A percentile compares a stretch with the other conserved stretches of the same genome.
phyloP scores from a whole-genome alignment of 2,329 filamentous ascomycete species.

The Beauveria asiatica region DNA sequence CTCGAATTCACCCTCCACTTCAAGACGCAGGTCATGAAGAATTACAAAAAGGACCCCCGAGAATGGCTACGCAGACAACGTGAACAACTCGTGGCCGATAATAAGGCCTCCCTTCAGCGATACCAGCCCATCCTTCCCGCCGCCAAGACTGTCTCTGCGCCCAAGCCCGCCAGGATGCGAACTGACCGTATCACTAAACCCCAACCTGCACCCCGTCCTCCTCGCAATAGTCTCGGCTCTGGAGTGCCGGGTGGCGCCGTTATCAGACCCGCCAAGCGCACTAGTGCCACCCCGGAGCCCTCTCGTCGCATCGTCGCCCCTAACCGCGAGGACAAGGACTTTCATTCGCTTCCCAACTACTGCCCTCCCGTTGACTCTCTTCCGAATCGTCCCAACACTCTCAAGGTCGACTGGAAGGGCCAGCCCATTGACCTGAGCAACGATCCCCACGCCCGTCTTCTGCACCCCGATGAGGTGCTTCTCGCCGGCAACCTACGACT shows the following conservation, averaged over 20 bases:
- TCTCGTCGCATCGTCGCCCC: conserved; percentile 47
- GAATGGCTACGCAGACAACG: conserved; percentile 44
- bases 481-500: conserved; percentile 74
- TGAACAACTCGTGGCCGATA: conserved; percentile 38
- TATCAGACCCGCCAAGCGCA: conserved; percentile 24
- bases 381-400: conserved; percentile 55
- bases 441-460: conserved; percentile 59
- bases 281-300: conserved; percentile 42
- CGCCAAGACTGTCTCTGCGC: conserved; percentile 27
- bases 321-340: conserved; percentile 78
- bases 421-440: conserved; percentile 65
- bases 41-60: conserved; percentile 33
- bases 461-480: conserved; percentile 70
- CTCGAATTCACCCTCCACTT: conserved; percentile 46
- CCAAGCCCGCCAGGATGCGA: conserved; percentile 21
- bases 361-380: conserved; percentile 62
- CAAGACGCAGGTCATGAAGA: conserved; percentile 41
- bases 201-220: conserved; percentile 25
- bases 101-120: conserved; percentile 31
- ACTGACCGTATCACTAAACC: conserved; percentile 29
- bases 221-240: conserved; percentile 22
- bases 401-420: conserved; percentile 86
- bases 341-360: conserved; percentile 60
- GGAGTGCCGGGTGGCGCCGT: conserved; percentile 21
- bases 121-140: conserved; percentile 36